A percentile compares a stretch with the other conserved stretches of the same genome.
Conservation (phyloP, 441 rosid genomes). For the Adansonia rubrostipa region DNA sequence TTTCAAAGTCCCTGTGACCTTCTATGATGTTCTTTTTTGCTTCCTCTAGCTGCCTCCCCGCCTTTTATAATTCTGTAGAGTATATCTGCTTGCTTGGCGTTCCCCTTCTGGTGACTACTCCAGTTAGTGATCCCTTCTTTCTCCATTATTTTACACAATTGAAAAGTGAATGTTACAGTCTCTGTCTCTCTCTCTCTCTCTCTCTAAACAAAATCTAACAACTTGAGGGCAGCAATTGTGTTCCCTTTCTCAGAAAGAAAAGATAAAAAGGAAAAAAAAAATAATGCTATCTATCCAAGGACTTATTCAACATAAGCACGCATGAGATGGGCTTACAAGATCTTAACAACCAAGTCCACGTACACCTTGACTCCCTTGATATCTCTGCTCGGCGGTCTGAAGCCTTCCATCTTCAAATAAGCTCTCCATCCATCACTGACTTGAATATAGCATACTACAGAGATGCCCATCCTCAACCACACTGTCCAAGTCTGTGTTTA, state of each 20-base stretch:
- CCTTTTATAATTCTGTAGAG: slow-evolving; percentile 74
- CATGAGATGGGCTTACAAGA: slow-evolving; percentile 77
- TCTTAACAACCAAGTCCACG: slow-evolving; percentile 76
- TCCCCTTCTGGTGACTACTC: slow-evolving; percentile 82
- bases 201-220: slow-evolving; percentile 74
- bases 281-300: slow-evolving; percentile 70
- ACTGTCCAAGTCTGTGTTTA: slow-evolving; percentile 72
- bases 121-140: slow-evolving; percentile 70
- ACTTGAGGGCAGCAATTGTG: slow-evolving; percentile 84
- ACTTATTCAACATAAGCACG: slow-evolving; percentile 96
- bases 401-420: slow-evolving; percentile 85
- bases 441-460: slow-evolving; percentile 66
- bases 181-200: slow-evolving; percentile 47
- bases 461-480: slow-evolving; percentile 83
- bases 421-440: slow-evolving; percentile 67
- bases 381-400: slow-evolving; percentile 90
- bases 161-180: slow-evolving; percentile 50
- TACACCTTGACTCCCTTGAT: slow-evolving; percentile 82
- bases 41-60: slow-evolving; percentile 36
- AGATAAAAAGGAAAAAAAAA: slow-evolving; percentile 13
- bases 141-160: slow-evolving; percentile 76
- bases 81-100: slow-evolving; percentile 88
- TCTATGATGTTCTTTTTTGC: neutral
- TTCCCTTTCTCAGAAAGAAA: slow-evolving; percentile 77
- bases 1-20: neutral